These are phyloP conservation scores for Aureobasidium sp. DNA, from an alignment of 2,329 filamentous ascomycete species.

Conservation along the genomic window DNA sequence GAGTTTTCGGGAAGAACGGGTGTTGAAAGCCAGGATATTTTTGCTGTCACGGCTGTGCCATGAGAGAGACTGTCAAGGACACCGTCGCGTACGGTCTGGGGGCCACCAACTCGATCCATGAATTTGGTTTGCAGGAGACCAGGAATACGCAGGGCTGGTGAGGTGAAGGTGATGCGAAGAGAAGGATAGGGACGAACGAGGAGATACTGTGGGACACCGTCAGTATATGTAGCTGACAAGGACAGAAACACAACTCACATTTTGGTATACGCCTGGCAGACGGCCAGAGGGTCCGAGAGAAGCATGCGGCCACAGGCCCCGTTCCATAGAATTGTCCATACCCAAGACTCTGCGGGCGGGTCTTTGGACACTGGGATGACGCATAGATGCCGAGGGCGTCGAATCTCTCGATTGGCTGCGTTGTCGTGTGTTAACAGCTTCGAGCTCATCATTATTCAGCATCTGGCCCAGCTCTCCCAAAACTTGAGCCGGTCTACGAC, in stretches of 20 bases:
- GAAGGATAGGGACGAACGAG: constrained; percentile 59
- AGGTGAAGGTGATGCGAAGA: constrained; percentile 62
- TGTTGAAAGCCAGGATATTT: constrained; percentile 34
- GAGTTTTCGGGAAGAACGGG: constrained; percentile 10
- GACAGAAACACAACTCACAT: constrained; percentile 21
- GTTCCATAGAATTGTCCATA: constrained; percentile 27
- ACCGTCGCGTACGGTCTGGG: constrained; percentile 31
- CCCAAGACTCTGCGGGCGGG: constrained; percentile 24
- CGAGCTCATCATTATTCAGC: constrained; percentile 28
- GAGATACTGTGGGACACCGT: constrained; percentile 44
- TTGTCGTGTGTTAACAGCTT: constrained; percentile 25
- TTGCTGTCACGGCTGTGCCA: constrained; percentile 38
- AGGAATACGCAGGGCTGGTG: constrained; percentile 58
- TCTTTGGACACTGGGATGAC: constrained; percentile 1
- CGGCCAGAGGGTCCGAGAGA: constrained; percentile 29
- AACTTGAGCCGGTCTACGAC: constrained; percentile 23
- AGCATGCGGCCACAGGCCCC: constrained; percentile 26
- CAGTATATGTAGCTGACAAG: background rate
- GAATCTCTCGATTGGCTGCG: constrained; percentile 18
- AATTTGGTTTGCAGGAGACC: constrained; percentile 52
- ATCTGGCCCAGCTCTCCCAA: constrained; percentile 28
- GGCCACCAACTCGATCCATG: constrained; percentile 38
- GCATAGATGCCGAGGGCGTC: constrained; percentile 16
- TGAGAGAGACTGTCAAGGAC: constrained; percentile 34
- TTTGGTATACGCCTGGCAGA: constrained; percentile 34